Evolutionary conservation across 2,329 filamentous ascomycete genomes (phyloP), one percentile per base, ranked within the genome.

Genomic region (Fusarium verrucosum): DNA sequence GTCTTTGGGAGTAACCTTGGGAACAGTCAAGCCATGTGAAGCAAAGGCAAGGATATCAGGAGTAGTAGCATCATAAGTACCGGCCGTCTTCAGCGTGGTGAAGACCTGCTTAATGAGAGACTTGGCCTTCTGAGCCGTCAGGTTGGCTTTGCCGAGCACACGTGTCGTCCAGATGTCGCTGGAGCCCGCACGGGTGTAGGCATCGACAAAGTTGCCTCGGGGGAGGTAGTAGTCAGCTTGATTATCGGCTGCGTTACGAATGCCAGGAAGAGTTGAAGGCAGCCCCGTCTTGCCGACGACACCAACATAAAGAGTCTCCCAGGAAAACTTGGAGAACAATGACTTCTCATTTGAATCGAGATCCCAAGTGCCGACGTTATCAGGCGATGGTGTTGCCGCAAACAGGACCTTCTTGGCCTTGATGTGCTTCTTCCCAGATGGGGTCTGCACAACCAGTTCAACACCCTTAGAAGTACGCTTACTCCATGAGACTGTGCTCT

Each of bases 361-460:
- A 28, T 75, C 70, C 62, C 71, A 75, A 1, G 62, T 36, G 3
- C 50, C 56, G 1, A 73, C 44, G 36, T 74, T 75, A 1, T 62
- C 43, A 0, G 63, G 50, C 0, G 71, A 71, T 8, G 72, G 73
- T 0, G 73, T 69, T 3, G 71, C 65, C 1, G 74, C 72, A 19
- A 75, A 53, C 1, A 75, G 62, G 0, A 75, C 60, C 62, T 73
- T 75, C 53, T 71, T 72, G 4, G 68, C 66, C 13, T 46, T 56
- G 35, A 69, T 43, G 2, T n/a, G 35, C 22, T 50, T 61, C 5
- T 47, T 37, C 0, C 63, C 65, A n/a, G 40, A 32, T 9, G 43
- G 66, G 7, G 52, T 66, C 30, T 69, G 25, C 1, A 69, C 60
- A 4, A 54, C 25, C 13, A 69, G 10, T 0, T 51, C 43, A 19